Evolutionary conservation across 768 basidiomycete species (phyloP).

Genomic region (Hydnomerulius pinastri): DNA sequence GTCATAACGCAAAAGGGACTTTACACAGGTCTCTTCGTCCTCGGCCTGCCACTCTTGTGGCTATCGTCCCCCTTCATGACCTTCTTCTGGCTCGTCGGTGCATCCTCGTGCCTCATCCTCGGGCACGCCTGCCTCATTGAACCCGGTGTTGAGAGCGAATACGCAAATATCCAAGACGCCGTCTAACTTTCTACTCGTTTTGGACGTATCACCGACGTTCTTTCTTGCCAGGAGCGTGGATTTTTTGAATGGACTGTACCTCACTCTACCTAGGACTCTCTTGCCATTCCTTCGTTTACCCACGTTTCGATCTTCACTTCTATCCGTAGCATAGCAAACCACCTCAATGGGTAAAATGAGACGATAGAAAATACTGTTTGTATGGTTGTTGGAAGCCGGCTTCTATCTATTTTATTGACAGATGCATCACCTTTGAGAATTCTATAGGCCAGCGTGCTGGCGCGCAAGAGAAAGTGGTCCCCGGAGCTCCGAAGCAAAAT

Average conservation of each 20-base stretch:
- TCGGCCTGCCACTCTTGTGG: conserved; percentile 89
- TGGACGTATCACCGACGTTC: neutral
- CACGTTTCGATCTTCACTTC: neutral
- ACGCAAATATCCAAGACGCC: conserved; percentile 71
- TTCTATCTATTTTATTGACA: neutral
- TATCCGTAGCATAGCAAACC: neutral
- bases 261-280: neutral
- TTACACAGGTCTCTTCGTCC: conserved; percentile 86
- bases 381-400: neutral
- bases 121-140: conserved; percentile 88
- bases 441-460: neutral
- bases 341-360: neutral
- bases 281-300: neutral
- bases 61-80: conserved; percentile 72
- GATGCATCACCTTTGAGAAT: neutral
- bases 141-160: conserved; percentile 95
- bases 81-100: conserved; percentile 94
- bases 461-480: neutral
- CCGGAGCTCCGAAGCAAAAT: too few relatives aligned
- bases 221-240: too few relatives aligned
- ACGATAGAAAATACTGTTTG: neutral
- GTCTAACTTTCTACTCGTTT: conserved; percentile 40
- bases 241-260: neutral
- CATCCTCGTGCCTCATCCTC: conserved; percentile 80
- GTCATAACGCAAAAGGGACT: conserved; percentile 87